phyloP scores from a whole-genome alignment of 2,329 filamentous ascomycete species.

The Trichoderma pleuroti region DNA sequence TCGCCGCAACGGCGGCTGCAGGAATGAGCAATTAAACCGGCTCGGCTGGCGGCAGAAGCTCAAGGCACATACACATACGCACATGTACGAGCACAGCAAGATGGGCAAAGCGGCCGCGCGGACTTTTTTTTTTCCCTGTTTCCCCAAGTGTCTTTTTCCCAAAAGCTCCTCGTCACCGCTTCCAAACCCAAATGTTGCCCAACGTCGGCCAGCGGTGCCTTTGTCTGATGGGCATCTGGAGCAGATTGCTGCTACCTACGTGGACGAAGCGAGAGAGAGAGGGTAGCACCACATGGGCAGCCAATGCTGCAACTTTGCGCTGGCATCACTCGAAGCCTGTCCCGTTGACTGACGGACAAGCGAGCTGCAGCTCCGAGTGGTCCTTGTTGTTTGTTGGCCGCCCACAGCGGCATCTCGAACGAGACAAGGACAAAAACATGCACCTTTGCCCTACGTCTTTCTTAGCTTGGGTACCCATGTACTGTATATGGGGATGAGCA shows the following conservation, averaged over 20 bases:
- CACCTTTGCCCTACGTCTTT: background rate
- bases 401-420: background rate
- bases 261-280: slow-evolving; percentile 2
- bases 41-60: slow-evolving; percentile 7
- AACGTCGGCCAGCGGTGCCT: background rate
- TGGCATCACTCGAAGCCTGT: background rate
- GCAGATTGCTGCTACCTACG: background rate
- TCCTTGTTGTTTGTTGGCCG: background rate
- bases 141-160: background rate
- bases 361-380: background rate
- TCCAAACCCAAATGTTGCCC: slow-evolving; percentile 5
- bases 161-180: background rate
- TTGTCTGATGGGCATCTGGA: background rate
- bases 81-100: background rate
- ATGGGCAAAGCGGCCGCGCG: background rate
- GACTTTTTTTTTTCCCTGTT: background rate
- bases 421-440: background rate
- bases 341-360: background rate
- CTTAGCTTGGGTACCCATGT: background rate
- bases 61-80: background rate
- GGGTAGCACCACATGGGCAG: slow-evolving; percentile 5
- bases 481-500: background rate
- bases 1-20: slow-evolving; percentile 6
- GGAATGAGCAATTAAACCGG: slow-evolving; percentile 5
- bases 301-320: slow-evolving; percentile 12